Percentiles rank a stretch among this genome's conserved stretches.
phyloP scores from a whole-genome alignment of 2,329 filamentous ascomycete genomes.

The Verticillium tricorpus region DNA sequence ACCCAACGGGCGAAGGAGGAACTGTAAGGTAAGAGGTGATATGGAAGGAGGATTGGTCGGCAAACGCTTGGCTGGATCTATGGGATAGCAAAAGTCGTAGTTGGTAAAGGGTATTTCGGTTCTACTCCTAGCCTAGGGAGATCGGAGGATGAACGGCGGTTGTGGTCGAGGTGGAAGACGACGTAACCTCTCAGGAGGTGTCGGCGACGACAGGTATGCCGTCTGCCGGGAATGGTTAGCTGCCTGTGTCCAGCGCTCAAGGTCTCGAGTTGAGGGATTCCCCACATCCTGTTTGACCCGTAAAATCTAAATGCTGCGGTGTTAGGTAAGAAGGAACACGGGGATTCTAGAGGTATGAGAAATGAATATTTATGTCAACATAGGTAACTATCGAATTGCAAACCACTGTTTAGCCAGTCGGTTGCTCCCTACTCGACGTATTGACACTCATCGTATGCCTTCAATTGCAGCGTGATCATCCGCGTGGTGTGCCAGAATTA shows the following conservation, averaged over 20 bases:
- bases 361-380: background rate
- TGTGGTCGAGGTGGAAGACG: background rate
- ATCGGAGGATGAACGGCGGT: background rate
- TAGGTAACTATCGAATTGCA: no score
- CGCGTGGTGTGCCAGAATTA: no score
- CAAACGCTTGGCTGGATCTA: background rate
- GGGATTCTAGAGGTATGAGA: no score
- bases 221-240: background rate
- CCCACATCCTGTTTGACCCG: background rate
- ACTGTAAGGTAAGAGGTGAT: background rate
- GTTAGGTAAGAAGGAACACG: background rate
- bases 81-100: background rate
- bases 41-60: background rate
- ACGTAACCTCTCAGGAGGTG: background rate
- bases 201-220: background rate
- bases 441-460: no score
- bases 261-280: background rate
- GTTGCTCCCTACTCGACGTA: no score
- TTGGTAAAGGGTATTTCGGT: background rate
- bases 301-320: background rate
- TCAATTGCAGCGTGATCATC: no score
- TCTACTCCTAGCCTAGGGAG: background rate
- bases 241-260: background rate
- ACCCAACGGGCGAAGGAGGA: background rate
- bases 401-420: no score